These are phyloP conservation scores for Melampsora occidentalis DNA, from an alignment of 1,284 basidiomycete species.

Conservation along the genomic window DNA sequence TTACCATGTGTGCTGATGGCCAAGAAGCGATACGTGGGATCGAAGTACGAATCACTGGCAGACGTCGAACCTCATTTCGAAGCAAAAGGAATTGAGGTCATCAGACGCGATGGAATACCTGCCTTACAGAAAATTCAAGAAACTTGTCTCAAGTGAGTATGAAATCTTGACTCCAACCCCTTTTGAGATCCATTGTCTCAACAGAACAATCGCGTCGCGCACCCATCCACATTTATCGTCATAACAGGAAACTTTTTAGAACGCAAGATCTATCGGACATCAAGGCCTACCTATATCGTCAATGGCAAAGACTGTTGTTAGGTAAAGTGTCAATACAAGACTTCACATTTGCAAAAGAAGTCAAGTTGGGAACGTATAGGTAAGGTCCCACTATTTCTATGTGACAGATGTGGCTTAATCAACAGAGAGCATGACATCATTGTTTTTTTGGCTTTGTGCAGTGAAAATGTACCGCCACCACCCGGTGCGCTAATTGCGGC, in stretches of 20 bases:
- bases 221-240: conserved; percentile 10
- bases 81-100: conserved; percentile 96
- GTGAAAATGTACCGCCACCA: conserved; percentile 77
- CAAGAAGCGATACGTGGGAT: conserved; percentile 95
- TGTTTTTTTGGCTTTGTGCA: conserved; percentile 46
- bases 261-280: conserved; percentile 81
- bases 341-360: conserved; percentile 92
- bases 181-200: background rate
- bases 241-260: conserved; percentile 74
- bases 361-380: conserved; percentile 87
- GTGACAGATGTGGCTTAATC: background rate
- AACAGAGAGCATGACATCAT: background rate
- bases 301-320: conserved; percentile 81
- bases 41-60: conserved; percentile 82
- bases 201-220: background rate
- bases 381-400: conserved; percentile 50
- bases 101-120: conserved; percentile 81
- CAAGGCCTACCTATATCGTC: conserved; percentile 79
- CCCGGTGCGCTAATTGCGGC: conserved; percentile 86
- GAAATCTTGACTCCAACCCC: background rate
- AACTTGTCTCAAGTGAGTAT: conserved; percentile 71
- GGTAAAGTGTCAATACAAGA: conserved; percentile 79
- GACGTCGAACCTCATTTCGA: conserved; percentile 80
- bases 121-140: conserved; percentile 88
- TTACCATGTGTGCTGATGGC: conserved; percentile 87